Percentiles rank a stretch among this genome's conserved stretches.
Evolutionary conservation across 257 asterid species (phyloP).

Genomic region (Solanum commersonii): DNA sequence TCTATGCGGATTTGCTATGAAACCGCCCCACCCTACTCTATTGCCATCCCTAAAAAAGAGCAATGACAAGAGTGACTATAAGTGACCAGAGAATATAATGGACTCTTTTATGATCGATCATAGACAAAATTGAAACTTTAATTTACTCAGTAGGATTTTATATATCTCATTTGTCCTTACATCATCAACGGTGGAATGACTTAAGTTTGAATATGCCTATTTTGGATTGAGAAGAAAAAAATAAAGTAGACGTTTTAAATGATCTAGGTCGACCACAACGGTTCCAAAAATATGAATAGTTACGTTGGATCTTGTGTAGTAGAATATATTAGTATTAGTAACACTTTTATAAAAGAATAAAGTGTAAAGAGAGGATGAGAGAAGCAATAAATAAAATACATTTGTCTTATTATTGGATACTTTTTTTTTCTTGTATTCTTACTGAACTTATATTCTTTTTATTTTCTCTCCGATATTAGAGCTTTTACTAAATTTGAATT

Average conservation of each 20-base stretch:
- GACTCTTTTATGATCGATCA: too few relatives aligned
- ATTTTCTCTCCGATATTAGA: rapidly evolving
- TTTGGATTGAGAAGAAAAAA: neutral
- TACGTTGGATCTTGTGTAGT: neutral
- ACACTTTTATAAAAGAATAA: neutral
- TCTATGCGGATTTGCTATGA: too few relatives aligned
- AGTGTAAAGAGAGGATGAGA: neutral
- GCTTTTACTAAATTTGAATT: rapidly evolving
- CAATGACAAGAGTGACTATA: too few relatives aligned
- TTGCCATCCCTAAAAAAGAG: too few relatives aligned
- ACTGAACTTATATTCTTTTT: too few relatives aligned
- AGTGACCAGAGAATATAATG: too few relatives aligned
- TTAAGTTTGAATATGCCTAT: neutral
- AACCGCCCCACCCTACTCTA: too few relatives aligned
- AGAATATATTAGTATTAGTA: neutral
- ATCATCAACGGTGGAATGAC: neutral
- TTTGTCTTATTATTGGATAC: neutral
- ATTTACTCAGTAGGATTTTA: too few relatives aligned
- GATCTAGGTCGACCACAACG: neutral
- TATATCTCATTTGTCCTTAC: too few relatives aligned
- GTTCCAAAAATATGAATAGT: neutral
- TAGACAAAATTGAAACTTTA: neutral
- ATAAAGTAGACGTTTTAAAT: neutral
- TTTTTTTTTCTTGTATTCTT: neutral
- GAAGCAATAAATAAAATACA: neutral